Conservation (phyloP, 345 rosid species). For the Balakata baccata region DNA sequence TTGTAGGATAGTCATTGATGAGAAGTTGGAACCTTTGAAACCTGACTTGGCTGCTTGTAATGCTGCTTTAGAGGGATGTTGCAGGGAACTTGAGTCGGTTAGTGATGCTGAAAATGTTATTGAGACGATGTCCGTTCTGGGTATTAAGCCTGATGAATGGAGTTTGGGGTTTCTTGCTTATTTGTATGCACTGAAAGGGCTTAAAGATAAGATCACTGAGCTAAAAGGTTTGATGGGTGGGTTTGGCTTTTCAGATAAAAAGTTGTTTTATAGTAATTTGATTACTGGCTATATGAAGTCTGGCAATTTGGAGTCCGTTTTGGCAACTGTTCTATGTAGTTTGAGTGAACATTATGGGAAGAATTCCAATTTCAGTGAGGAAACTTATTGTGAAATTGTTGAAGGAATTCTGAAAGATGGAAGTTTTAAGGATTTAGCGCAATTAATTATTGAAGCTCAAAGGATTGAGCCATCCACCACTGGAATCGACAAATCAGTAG, state of each 20-base stretch:
- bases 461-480: conserved; percentile 46
- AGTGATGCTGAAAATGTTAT: conserved; percentile 61
- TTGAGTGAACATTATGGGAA: conserved; percentile 37
- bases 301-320: conserved; percentile 55
- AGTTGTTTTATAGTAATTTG: conserved; percentile 48
- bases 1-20: conserved; percentile 68
- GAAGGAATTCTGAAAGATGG: conserved; percentile 64
- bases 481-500: conserved; percentile 48
- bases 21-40: conserved; percentile 67
- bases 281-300: conserved; percentile 65
- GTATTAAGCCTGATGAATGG: conserved; percentile 64
- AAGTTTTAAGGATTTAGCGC: conserved; percentile 57
- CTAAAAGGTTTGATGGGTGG: conserved; percentile 54
- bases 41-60: conserved; percentile 71
- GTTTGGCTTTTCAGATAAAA: conserved; percentile 50
- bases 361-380: conserved; percentile 40
- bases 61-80: conserved; percentile 71
- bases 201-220: conserved; percentile 57
- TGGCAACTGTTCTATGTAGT: conserved; percentile 38
- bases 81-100: conserved; percentile 53
- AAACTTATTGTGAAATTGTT: conserved; percentile 57
- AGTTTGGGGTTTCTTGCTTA: conserved; percentile 82
- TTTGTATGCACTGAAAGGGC: conserved; percentile 77
- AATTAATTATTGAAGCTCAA: conserved; percentile 70
- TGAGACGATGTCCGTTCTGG: conserved; percentile 67